Evolutionary conservation across 2,329 filamentous ascomycete genomes (phyloP).

Genomic region (Penicillium hordei): DNA sequence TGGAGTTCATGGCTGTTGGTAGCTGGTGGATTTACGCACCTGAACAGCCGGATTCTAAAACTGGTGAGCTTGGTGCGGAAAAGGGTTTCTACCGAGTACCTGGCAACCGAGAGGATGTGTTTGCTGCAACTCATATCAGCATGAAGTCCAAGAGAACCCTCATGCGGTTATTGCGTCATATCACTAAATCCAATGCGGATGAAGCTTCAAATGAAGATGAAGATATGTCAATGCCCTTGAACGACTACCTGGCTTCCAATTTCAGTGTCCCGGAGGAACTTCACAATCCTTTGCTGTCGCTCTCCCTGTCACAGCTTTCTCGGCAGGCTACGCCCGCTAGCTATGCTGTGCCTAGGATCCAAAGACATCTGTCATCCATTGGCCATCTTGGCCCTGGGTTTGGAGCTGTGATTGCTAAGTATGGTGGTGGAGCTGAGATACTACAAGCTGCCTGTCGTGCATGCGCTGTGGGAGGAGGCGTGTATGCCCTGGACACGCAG

Average conservation of each 20-base stretch:
- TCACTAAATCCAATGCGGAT: conserved; percentile 63
- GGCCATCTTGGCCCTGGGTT: conserved; percentile 87
- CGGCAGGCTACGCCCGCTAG: conserved; percentile 59
- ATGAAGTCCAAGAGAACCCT: conserved; percentile 78
- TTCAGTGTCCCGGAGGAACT: conserved; percentile 70
- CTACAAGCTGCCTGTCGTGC: conserved; percentile 89
- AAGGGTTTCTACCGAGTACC: conserved; percentile 68
- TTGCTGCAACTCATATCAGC: conserved; percentile 72
- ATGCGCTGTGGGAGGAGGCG: conserved; percentile 82
- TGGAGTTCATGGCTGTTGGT: conserved; percentile 91
- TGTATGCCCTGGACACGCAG: conserved; percentile 80
- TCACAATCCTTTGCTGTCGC: conserved; percentile 63
- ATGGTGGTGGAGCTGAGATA: conserved; percentile 85
- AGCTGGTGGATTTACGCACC: conserved; percentile 76
- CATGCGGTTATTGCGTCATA: conserved; percentile 93
- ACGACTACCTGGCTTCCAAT: conserved; percentile 48
- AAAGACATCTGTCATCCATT: conserved; percentile 80
- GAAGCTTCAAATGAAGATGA: conserved; percentile 49
- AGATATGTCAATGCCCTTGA: conserved; percentile 55
- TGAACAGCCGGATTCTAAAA: conserved; percentile 18
- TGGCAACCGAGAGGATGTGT: conserved; percentile 87
- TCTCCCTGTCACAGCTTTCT: conserved; percentile 70
- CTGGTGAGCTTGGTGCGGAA: conserved; percentile 21
- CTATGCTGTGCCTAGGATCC: conserved; percentile 70
- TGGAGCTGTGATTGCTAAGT: conserved; percentile 86